These are phyloP conservation scores for Chlorella vulgaris DNA, from an alignment of 139 green algal genomes.

Conservation along the genomic window DNA sequence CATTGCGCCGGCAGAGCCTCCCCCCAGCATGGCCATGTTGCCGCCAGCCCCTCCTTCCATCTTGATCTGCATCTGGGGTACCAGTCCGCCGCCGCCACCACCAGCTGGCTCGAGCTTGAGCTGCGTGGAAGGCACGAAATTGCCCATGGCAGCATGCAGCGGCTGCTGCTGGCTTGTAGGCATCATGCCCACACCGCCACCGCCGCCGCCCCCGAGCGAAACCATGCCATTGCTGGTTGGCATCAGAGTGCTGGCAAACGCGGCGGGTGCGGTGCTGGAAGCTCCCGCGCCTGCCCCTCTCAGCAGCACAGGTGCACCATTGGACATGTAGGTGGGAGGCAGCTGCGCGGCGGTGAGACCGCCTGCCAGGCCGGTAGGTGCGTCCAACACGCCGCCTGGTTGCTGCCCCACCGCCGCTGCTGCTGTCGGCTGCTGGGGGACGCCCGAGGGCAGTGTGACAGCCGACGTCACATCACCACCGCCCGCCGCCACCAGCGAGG, in stretches of 20 bases:
- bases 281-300: constrained; percentile 18
- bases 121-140: too few species aligned
- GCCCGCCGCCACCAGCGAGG: not conserved
- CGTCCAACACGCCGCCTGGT: too few species aligned
- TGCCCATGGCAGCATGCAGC: too few species aligned
- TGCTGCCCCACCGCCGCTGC: too few species aligned
- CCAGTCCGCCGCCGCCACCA: not conserved
- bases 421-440: constrained; percentile 1
- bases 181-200: constrained; percentile 39
- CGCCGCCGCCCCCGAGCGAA: not conserved
- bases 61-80: constrained; percentile 3
- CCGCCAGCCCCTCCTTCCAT: not conserved
- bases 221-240: constrained; percentile 5
- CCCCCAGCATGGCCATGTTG: constrained; percentile 19
- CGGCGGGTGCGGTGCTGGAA: constrained; percentile 34
- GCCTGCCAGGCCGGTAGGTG: not conserved
- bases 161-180: constrained; percentile 1
- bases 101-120: too few species aligned
- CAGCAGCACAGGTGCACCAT: constrained; percentile 70
- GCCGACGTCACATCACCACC: not conserved
- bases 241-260: constrained; percentile 14
- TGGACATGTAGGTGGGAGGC: constrained; percentile 57
- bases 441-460: not conserved
- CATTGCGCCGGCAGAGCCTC: constrained; percentile 29
- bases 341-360: not conserved